Base-by-base conservation (phyloP, 495 filamentous ascomycete genomes). In the Rhypophila decipiens region DNA sequence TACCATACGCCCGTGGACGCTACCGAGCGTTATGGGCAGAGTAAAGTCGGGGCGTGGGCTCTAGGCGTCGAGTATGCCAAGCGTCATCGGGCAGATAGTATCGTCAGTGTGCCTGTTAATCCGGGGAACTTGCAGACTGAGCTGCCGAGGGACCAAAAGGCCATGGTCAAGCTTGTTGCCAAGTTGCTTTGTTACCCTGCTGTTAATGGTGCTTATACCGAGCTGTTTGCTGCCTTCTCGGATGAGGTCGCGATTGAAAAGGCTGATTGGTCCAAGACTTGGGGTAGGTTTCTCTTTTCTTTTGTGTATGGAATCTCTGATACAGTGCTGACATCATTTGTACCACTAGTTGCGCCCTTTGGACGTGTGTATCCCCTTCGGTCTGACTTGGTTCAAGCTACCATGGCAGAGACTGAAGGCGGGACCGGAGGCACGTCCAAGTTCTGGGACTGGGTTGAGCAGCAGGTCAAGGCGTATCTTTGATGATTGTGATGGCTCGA, bases 181-280 rank as follows among this genome's bases (percentile, higher is more conserved):
- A 54, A 57, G 11, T 13, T 44, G 1, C 36, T 60, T 17, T 34
- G 54, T 2, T 51, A 64, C 42, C 58, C 60, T 11, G 24, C 58
- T 2, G 48, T 66, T 27, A 60, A 66, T 37, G 72, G 71, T 4
- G 72, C 70, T 1, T 74, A 74, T 39, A 71, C 71, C 2, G 64
- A 69, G 55, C 53, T 75, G 2, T 75, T 64, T 49, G 70, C 69
- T 13, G 69, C 63, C 2, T 53, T 74, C 39, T 70, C 64, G 10
- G 55, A 64, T 15, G 66, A 72, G 8, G 36, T 47, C 15, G 27
- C 34, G 2, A 29, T 47, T 21, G 49, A 73, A n/a, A 66, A 51
- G 29, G 22, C 29, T 13, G 24, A 36, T 15, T 39, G 33, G 39
- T 15, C 42, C 4, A 35, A 44, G 15, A 19, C 11, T 12, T 47